phyloP scores from a whole-genome alignment of 169 alveolate species.

The Sarcocystis neurona region DNA sequence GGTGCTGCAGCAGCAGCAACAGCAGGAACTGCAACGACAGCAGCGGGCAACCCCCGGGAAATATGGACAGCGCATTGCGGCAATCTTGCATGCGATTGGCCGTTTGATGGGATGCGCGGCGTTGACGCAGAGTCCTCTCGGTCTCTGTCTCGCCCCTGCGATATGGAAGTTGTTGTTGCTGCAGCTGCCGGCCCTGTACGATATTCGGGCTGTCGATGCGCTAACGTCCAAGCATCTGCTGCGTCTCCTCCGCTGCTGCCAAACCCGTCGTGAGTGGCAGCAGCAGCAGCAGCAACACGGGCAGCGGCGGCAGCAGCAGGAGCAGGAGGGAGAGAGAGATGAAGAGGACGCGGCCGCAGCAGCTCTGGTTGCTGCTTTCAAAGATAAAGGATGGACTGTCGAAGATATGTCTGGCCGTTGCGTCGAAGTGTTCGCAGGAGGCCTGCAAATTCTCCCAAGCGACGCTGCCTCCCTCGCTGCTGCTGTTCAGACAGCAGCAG shows the following conservation, averaged over 20 bases:
- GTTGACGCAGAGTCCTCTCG: slow-evolving; percentile 45
- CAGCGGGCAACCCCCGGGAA: too few species aligned
- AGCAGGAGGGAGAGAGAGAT: slow-evolving; percentile 29
- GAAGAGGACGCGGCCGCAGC: slow-evolving; percentile 50
- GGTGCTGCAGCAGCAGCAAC: too few species aligned
- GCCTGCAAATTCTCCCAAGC: neutral
- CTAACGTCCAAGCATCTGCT: slow-evolving; percentile 48
- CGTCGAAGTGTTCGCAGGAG: neutral
- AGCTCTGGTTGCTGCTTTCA: slow-evolving; percentile 33
- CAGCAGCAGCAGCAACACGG: neutral
- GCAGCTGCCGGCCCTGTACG: slow-evolving; percentile 23
- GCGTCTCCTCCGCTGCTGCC: slow-evolving; percentile 25
- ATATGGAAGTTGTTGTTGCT: slow-evolving; percentile 40
- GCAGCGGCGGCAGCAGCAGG: slow-evolving; percentile 6
- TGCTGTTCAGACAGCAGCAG: slow-evolving; percentile 13
- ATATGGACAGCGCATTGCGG: slow-evolving; percentile 27
- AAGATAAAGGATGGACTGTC: neutral
- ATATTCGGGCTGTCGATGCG: slow-evolving; percentile 30
- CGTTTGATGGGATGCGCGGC: slow-evolving; percentile 48
- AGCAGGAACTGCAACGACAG: too few species aligned
- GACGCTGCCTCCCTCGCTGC: neutral
- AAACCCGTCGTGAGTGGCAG: neutral
- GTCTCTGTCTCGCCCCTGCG: slow-evolving; percentile 48
- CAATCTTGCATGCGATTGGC: slow-evolving; percentile 13
- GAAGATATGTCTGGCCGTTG: neutral